Evolutionary conservation across 768 basidiomycete species (phyloP), one percentile per base, ranked within the genome.

Genomic region (Vishniacozyma victoriae): DNA sequence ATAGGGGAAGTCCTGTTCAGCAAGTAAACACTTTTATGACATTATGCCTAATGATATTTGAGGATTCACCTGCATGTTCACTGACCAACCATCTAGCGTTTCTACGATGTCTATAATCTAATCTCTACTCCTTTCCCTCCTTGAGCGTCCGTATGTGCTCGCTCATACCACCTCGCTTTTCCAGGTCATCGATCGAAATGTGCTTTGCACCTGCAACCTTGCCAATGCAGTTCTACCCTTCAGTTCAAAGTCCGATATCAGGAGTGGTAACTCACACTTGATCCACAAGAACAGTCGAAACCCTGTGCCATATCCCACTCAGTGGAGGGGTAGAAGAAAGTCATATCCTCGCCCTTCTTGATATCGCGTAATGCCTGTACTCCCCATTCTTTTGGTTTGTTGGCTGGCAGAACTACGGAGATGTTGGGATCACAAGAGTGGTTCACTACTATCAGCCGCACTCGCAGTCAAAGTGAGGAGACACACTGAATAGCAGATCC

Each of bases 271-370:
- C 74, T 42, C 55, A 78, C 78, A 42, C 59, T 44, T 2, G 75
- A 62, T 14, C 73, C 74, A 65, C 83, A 83, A 31, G 68, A 50
- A 64, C 82, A 83, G 12, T 73, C 67, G 62, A 84, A 84, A 0
- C 78, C 75, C 59, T 80, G 80, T 16, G 76, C 80, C 81, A 83
- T 82, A 38, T 80, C 76, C 82, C 82, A 84, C 60, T 84, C 82
- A 14, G 80, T 83, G 57, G 77, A 78, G 15, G 82, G 82, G 63
- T 83, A 83, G 62, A 82, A 83, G 60, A 78, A 82, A 2, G 78
- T 79, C 46, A 82, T 74, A 71, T 63, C 62, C 41, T 72, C 64
- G 5, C 73, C 73, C 25, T 41, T 41, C 13, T 60, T 50, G 9
- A 74, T 40, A 6, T 61, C 64, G 35, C 74, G 76, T 1, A 78